Evolutionary conservation across 2,329 filamentous ascomycete species (phyloP).

Genomic region (Thielaviopsis euricoi): DNA sequence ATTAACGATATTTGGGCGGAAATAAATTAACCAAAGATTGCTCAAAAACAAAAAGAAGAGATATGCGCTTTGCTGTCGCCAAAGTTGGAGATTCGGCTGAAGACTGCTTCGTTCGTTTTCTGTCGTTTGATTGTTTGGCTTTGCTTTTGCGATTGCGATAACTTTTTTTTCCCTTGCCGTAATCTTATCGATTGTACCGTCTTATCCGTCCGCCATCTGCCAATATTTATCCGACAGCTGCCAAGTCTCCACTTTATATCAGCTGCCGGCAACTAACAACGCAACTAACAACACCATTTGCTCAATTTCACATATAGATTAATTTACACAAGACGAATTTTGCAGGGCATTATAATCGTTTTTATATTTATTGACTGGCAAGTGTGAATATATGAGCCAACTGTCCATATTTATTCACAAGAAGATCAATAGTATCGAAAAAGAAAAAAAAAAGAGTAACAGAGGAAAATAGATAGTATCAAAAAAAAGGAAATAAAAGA

Average conservation of each 20-base stretch:
- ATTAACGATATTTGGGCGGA: no score
- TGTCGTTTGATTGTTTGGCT: neutral
- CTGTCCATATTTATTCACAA: neutral
- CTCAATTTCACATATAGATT: neutral
- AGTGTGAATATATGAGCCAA: neutral
- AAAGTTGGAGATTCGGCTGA: no score
- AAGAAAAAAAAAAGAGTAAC: neutral
- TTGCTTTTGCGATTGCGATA: neutral
- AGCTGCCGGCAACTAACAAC: neutral
- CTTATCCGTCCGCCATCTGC: neutral
- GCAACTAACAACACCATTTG: no score
- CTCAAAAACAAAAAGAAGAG: neutral
- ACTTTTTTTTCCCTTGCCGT: neutral
- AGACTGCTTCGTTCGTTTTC: no score
- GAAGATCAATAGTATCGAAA: neutral
- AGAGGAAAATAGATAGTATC: neutral
- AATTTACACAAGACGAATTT: neutral
- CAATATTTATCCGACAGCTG: neutral
- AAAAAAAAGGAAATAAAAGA: neutral
- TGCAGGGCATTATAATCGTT: neutral
- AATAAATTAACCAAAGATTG: neutral
- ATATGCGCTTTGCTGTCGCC: neutral
- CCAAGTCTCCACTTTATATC: neutral
- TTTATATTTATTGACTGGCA: neutral
- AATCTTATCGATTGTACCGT: slow-evolving; percentile 1